phyloP scores from a whole-genome alignment of 768 basidiomycete species.

The Lepiota subincarnata region DNA sequence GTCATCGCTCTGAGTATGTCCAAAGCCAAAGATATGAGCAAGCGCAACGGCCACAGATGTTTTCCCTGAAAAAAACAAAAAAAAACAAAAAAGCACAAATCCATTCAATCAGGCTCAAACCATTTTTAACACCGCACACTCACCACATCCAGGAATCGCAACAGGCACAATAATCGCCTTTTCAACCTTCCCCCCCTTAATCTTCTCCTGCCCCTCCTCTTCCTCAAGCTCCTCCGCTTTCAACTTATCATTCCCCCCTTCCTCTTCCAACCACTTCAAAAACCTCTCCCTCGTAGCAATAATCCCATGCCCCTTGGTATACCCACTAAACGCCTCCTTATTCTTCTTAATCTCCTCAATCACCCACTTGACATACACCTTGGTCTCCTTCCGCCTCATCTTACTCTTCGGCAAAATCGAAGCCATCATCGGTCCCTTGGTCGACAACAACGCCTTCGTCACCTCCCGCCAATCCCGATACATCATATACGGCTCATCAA shows the following conservation, averaged over 20 bases:
- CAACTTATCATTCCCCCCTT: conserved; percentile 32
- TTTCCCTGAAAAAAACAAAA: conserved; percentile 80
- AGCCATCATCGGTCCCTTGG: conserved; percentile 27
- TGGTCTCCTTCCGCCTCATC: conserved; percentile 74
- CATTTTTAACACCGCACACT: conserved; percentile 26
- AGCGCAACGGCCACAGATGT: conserved; percentile 82
- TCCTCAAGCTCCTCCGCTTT: conserved; percentile 27
- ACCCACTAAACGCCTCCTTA: conserved; percentile 56
- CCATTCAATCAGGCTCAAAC: conserved; percentile 12
- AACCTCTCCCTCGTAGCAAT: conserved; percentile 80
- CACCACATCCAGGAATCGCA: conserved; percentile 91
- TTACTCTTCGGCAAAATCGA: conserved; percentile 55
- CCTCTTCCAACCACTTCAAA: conserved; percentile 58
- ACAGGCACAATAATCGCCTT: conserved; percentile 87
- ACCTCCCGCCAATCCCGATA: conserved; percentile 97
- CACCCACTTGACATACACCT: conserved; percentile 80
- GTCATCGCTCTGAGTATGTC: conserved; percentile 93
- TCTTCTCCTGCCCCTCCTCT: conserved; percentile 29
- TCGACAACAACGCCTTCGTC: conserved; percentile 67
- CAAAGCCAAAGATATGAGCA: conserved; percentile 75
- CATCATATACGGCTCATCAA: conserved; percentile 98
- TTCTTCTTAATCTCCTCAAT: conserved; percentile 67
- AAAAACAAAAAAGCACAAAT: no score
- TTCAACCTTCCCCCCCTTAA: conserved; percentile 31
- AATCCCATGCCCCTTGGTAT: conserved; percentile 74